Conservation (phyloP, 345 rosid genomes). For the Gossypium longicalyx region DNA sequence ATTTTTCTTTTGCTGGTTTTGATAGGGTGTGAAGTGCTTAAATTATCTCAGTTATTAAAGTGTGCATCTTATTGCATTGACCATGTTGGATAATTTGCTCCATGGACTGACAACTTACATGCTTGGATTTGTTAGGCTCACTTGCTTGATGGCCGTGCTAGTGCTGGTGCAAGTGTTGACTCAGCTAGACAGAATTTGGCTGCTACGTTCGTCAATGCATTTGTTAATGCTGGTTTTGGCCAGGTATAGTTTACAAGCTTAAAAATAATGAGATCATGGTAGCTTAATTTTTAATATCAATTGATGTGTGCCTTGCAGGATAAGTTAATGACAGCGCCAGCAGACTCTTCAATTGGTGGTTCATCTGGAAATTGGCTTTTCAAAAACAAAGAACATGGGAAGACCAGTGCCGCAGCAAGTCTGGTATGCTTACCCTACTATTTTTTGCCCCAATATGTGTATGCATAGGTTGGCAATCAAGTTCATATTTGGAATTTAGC, state of each 20-base stretch:
- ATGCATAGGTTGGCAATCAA: background rate
- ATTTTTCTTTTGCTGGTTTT: too few relatives aligned
- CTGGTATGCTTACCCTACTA: constrained; percentile 19
- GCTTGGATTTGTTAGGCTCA: constrained; percentile 54
- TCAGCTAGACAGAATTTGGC: constrained; percentile 92
- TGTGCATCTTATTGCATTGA: background rate
- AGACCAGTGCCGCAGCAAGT: constrained; percentile 95
- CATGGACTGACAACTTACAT: constrained; percentile 13
- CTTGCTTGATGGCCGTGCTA: constrained; percentile 87
- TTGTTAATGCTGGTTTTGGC: constrained; percentile 96
- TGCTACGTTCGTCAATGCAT: constrained; percentile 94
- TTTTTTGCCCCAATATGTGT: background rate
- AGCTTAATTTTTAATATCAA: constrained; percentile 3
- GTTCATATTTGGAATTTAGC: background rate
- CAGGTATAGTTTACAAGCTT: constrained; percentile 46
- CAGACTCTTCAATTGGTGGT: constrained; percentile 67
- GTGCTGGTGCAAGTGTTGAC: constrained; percentile 74
- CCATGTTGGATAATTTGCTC: background rate
- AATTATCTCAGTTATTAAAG: background rate
- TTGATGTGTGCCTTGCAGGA: constrained; percentile 46
- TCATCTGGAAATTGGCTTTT: constrained; percentile 87
- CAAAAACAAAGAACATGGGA: constrained; percentile 92
- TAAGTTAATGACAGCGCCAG: constrained; percentile 80
- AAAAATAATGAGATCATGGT: background rate
- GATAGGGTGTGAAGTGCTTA: too few relatives aligned